Conservation (phyloP, 208 protist genomes). For the Trypanosomatidae sp. region DNA sequence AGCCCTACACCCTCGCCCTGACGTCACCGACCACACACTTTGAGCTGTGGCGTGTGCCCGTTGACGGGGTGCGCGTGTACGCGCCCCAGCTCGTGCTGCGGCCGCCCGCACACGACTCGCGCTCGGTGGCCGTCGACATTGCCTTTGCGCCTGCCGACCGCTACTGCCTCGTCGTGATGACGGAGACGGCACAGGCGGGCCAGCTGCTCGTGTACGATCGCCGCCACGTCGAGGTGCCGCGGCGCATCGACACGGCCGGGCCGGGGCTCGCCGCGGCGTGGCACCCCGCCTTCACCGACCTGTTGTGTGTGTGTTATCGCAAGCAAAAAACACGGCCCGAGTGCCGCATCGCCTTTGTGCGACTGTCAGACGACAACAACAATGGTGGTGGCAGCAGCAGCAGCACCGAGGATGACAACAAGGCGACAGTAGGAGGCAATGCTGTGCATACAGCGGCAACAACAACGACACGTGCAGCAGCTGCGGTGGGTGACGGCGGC, state of each 20-base stretch:
- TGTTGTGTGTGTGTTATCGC: slow-evolving; percentile 62
- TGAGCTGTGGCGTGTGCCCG: slow-evolving; percentile 68
- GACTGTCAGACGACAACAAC: slow-evolving; percentile 9
- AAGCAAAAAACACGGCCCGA: slow-evolving; percentile 52
- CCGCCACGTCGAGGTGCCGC: slow-evolving; percentile 41
- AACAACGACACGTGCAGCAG: no score
- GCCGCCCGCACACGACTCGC: slow-evolving; percentile 41
- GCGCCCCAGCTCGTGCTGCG: slow-evolving; percentile 50
- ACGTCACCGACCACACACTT: slow-evolving; percentile 54
- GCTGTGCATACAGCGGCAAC: neutral
- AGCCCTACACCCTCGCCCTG: slow-evolving; percentile 75
- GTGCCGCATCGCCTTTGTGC: slow-evolving; percentile 52
- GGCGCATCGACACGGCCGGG: slow-evolving; percentile 25
- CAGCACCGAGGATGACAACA: neutral
- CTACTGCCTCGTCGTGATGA: slow-evolving; percentile 54
- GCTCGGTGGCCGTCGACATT: slow-evolving; percentile 39
- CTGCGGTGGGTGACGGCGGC: neutral
- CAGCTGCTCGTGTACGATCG: slow-evolving; percentile 67
- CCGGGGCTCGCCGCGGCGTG: slow-evolving; percentile 44
- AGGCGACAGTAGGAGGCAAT: no score
- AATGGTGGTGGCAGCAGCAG: neutral
- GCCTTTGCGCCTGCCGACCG: slow-evolving; percentile 67
- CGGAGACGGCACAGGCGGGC: slow-evolving; percentile 35
- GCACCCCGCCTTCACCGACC: slow-evolving; percentile 65
- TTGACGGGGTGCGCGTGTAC: slow-evolving; percentile 20